These are phyloP conservation scores for Globisporangium apiculatum DNA, from an alignment of 352 stramenopile species.

Conservation along the genomic window DNA sequence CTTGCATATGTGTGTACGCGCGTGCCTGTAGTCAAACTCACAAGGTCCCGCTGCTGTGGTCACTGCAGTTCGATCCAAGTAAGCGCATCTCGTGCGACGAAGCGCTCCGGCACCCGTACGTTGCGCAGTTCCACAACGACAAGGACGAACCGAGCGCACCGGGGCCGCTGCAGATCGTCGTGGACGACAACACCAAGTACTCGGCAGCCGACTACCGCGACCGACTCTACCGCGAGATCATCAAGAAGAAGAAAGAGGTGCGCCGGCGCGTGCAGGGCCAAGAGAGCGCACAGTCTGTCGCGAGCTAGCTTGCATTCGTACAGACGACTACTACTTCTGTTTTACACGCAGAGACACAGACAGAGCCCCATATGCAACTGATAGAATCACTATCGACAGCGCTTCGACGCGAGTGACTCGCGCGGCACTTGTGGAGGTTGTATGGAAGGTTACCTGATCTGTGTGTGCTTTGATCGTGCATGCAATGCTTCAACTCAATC, in stretches of 20 bases:
- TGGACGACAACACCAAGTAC: constrained; percentile 94
- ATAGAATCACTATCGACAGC: too few relatives aligned
- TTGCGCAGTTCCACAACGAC: constrained; percentile 94
- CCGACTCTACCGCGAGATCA: constrained; percentile 90
- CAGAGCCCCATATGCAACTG: too few relatives aligned
- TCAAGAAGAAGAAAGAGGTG: constrained; percentile 90
- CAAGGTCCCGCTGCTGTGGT: constrained; percentile 2
- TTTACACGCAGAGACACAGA: too few relatives aligned
- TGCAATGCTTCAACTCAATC: too few relatives aligned
- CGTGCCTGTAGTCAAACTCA: neutral
- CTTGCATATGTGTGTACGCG: too few relatives aligned
- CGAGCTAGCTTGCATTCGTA: neutral
- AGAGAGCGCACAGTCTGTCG: constrained; percentile 1
- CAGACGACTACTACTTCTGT: too few relatives aligned
- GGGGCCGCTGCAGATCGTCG: constrained; percentile 72
- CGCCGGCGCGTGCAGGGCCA: constrained; percentile 39
- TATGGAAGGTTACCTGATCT: too few relatives aligned
- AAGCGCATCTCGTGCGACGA: constrained; percentile 86
- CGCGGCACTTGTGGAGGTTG: too few relatives aligned
- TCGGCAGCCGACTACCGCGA: constrained; percentile 91
- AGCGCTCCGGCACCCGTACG: constrained; percentile 90
- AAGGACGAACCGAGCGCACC: constrained; percentile 86
- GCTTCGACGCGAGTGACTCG: too few relatives aligned
- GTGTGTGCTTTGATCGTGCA: too few relatives aligned
- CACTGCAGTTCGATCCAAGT: constrained; percentile 82